A percentile compares a stretch with the other conserved stretches of the same genome.
phyloP scores from a whole-genome alignment of 345 rosid species.

The Lumnitzera racemosa region DNA sequence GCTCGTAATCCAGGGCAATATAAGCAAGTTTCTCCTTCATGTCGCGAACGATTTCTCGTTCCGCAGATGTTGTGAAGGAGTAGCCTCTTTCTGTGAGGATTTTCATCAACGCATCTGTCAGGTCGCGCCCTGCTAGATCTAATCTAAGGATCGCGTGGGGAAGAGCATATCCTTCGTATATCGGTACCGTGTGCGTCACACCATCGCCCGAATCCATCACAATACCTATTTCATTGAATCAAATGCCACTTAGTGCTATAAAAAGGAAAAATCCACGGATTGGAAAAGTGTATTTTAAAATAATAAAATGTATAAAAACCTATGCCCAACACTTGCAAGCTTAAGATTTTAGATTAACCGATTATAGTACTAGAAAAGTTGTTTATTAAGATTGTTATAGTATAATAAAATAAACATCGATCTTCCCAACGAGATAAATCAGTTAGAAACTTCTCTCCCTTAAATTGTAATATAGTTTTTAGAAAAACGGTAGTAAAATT shows the following conservation, averaged over 20 bases:
- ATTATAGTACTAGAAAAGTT: too few relatives aligned
- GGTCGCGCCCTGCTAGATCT: conserved; percentile 53
- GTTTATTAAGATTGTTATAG: too few relatives aligned
- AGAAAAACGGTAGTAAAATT: too few relatives aligned
- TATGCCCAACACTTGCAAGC: background rate
- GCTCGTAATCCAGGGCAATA: conserved; percentile 45
- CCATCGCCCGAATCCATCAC: conserved; percentile 52
- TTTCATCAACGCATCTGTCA: conserved; percentile 45
- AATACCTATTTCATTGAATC: conserved; percentile 25
- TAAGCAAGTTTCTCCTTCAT: conserved; percentile 48
- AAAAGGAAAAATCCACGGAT: too few relatives aligned
- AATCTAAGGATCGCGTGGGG: conserved; percentile 44
- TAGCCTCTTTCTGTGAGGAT: conserved; percentile 52
- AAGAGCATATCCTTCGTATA: conserved; percentile 49
- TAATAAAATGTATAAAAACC: too few relatives aligned
- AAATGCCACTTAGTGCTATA: background rate
- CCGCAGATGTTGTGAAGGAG: conserved; percentile 47
- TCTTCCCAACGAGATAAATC: too few relatives aligned
- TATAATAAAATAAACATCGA: too few relatives aligned
- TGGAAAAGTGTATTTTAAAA: too few relatives aligned
- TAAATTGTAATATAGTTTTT: too few relatives aligned
- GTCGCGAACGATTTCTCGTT: conserved; percentile 52
- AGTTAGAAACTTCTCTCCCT: too few relatives aligned
- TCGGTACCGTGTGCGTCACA: conserved; percentile 45
- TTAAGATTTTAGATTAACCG: too few relatives aligned